Percentiles rank a stretch among this genome's conserved stretches.
Evolutionary conservation across 148 eudicot genomes (phyloP).

Genomic region (Silene uniflora): DNA sequence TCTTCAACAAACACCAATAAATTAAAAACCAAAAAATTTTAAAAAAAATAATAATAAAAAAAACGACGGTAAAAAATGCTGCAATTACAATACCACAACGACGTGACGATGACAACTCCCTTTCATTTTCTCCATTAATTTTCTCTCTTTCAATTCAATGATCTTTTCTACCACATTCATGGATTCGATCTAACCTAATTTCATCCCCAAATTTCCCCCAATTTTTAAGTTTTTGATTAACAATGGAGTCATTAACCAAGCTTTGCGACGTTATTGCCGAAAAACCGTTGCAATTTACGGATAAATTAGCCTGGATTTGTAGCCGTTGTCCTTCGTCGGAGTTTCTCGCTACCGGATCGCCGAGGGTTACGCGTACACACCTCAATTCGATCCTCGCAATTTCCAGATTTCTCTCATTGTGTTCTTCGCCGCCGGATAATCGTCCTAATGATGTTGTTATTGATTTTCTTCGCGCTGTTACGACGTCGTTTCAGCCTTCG

Average conservation of each 20-base stretch:
- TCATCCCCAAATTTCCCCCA: background rate
- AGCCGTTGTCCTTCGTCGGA: slow-evolving; percentile 66
- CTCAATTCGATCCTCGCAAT: slow-evolving; percentile 67
- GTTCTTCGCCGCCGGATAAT: slow-evolving; percentile 38
- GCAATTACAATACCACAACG: slow-evolving; percentile 11
- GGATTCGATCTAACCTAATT: slow-evolving; percentile 1
- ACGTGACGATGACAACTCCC: slow-evolving; percentile 17
- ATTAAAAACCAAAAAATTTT: background rate
- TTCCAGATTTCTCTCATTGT: slow-evolving; percentile 70
- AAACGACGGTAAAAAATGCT: background rate
- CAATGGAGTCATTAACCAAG: slow-evolving; percentile 79
- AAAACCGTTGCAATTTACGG: slow-evolving; percentile 56
- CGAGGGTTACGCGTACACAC: slow-evolving; percentile 61
- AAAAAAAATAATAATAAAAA: background rate
- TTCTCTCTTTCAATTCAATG: slow-evolving; percentile 11
- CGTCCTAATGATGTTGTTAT: slow-evolving; percentile 44
- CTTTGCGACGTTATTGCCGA: slow-evolving; percentile 78
- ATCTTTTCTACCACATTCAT: background rate
- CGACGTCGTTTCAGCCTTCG: slow-evolving; percentile 46
- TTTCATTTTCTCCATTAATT: background rate
- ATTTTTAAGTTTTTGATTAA: background rate
- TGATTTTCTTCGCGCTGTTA: slow-evolving; percentile 53
- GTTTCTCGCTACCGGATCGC: slow-evolving; percentile 45
- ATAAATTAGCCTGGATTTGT: slow-evolving; percentile 75
- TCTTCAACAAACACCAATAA: background rate